Evolutionary conservation across 2,329 filamentous ascomycete genomes (phyloP), one percentile per base, ranked within the genome.

Genomic region (Rhynchosporium agropyri): DNA sequence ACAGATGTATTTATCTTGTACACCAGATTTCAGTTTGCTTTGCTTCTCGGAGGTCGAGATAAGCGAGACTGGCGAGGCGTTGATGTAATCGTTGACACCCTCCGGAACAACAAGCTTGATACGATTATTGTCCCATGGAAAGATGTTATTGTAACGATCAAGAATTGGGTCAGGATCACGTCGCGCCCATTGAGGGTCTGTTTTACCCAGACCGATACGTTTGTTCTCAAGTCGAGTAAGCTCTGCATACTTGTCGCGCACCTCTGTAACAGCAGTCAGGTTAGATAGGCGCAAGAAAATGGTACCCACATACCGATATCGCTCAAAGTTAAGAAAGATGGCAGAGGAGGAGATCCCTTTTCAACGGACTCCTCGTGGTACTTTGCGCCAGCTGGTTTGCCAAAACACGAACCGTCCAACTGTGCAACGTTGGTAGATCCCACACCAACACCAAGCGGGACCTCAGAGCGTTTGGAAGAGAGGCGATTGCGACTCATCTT

Each of bases 101-200:
- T 89, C 83, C 1, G 91, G 88, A 1, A 97, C 94, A 45, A 84
- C 83, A 20, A 99, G 84, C 74, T 86, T 89, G 61, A 99, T 83
- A 43, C 95, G 87, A 73, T 96, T 96, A 74, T 90, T 87, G 65
- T 89, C 88, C 86, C 91, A 99, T 0, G 93, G 92, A 74, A 93
- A 89, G 67, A 99, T 91, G 73, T 98, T 97, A 60, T 82, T 76
- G 77, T 98, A 99, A 61, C 95, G 88, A 76, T 98, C 96, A 69
- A 94, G 84, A 42, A 77, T 75, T 63, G 80, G 81, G 66, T 85
- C 81, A 8, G 84, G 81, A 33, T 77, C 77, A 56, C 89, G 81
- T 60, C 87, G 81, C 3, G 85, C 81, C 80, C 82, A 89, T 66
- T 79, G 79, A 58, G 60, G 36, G 59, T 67, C 65, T n/a, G 62